Base-by-base conservation (phyloP, 768 basidiomycete genomes). In the Termitomyces sp. region DNA sequence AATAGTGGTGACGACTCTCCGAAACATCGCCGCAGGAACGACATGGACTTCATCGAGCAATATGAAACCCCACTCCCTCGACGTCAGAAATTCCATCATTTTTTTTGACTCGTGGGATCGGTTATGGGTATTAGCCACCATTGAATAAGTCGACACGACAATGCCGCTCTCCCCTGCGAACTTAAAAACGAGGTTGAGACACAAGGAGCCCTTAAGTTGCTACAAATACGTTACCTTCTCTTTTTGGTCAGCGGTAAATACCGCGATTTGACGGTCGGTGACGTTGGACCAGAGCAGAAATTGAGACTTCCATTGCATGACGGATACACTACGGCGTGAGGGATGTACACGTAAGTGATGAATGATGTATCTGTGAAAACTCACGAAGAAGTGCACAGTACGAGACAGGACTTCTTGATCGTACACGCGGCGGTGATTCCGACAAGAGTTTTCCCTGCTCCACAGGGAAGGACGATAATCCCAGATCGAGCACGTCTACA, bases 351-450 rank as follows among this genome's bases (percentile, higher is more conserved):
- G 61, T 63, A 60, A 33, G 60, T 10, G 42, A 40, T 6, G 49
- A 47, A 12, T 50, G 42, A 22, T 20, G 14, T 43, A 22, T 53
- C 54, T 35, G 60, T 13, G 40, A 53, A 48, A 18, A 79, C 94
- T 75, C 72, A 97, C 94, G 93, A 94, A 49, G 96, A 98, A 24
- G 97, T 99, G 73, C 96, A 98, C 45, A 99, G 77, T 14, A 99
- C 95, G 18, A 99, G 81, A 69, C 94, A 96, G 24, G 94, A 97
- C 75, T 99, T 99, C 78, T 98, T 98, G 77, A 99, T 95, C 28
- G 97, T 99, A 68, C 96, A 98, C 18, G 97, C 97, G 12, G 97
- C 97, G 2, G 96, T 98, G 68, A 99, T 98, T n/a, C 97, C 97
- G 10, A 99, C 97, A 5, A 99, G 81, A 13, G 97, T 99, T 77